Conservation (phyloP, 2,329 filamentous ascomycete genomes). For the Scedosporium minutisporum region DNA sequence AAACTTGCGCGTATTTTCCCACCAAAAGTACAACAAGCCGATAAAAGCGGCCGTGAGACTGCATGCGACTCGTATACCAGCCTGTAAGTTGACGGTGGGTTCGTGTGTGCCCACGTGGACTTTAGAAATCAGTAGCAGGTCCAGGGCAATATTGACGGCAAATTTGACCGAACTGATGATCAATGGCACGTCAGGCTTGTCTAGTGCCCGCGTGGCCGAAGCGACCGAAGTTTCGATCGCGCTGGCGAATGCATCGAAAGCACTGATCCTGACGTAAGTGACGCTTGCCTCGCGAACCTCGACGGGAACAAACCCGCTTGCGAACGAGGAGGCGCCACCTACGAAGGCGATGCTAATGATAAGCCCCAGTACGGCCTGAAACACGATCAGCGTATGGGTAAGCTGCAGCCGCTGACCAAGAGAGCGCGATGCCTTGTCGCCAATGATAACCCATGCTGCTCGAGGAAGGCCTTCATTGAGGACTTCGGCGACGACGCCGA, state of each 20-base stretch:
- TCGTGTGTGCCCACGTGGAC: slow-evolving; percentile 46
- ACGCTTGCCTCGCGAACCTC: slow-evolving; percentile 47
- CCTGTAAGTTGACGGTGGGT: slow-evolving; percentile 56
- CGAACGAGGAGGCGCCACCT: slow-evolving; percentile 42
- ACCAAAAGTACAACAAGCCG: slow-evolving; percentile 52
- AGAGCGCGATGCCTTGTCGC: slow-evolving; percentile 47
- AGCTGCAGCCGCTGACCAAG: slow-evolving; percentile 41
- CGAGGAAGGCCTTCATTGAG: slow-evolving; percentile 64
- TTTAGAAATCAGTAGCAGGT: slow-evolving; percentile 55
- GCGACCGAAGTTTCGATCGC: slow-evolving; percentile 55
- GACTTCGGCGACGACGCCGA: slow-evolving; percentile 55
- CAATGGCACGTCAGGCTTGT: slow-evolving; percentile 59
- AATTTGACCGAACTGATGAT: slow-evolving; percentile 57
- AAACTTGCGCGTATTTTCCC: slow-evolving; percentile 22
- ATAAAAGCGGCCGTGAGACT: slow-evolving; percentile 42
- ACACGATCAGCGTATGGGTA: slow-evolving; percentile 52
- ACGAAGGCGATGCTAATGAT: slow-evolving; percentile 52
- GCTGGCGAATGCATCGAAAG: slow-evolving; percentile 52
- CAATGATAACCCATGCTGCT: slow-evolving; percentile 59
- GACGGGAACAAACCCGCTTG: slow-evolving; percentile 51
- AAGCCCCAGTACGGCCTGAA: slow-evolving; percentile 48
- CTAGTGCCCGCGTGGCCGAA: slow-evolving; percentile 52
- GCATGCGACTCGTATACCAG: slow-evolving; percentile 52
- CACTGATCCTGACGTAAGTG: slow-evolving; percentile 54
- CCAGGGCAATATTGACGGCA: slow-evolving; percentile 55